Evolutionary conservation across 192 early-diverging fungal genomes (phyloP), one percentile per base, ranked within the genome.

Genomic region (Linnemannia exigua): DNA sequence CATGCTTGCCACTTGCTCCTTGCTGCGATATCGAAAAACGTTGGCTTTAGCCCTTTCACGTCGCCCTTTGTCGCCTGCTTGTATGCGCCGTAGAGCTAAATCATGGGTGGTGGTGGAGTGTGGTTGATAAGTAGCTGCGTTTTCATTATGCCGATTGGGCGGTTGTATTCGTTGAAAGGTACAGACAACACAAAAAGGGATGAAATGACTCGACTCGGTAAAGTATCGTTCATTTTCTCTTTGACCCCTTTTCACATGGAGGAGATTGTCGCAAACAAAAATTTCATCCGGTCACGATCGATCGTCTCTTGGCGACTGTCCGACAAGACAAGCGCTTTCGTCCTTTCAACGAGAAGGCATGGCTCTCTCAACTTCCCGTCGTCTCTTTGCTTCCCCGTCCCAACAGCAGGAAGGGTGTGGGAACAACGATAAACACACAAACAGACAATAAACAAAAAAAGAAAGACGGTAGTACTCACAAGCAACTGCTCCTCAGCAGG

Each of bases 1-100:
- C 84, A 86, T n/a, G 84, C 84, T 47, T 86, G 84, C 84, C 84
- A 86, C 48, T 86, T 86, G 79, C 84, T 86, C 66, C 84, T 50
- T 9, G 78, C 84, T 11, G 78, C 33, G 22, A 86, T 86, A 38
- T 86, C 84, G 46, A 80, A 86, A 70, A 86, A 77, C 0, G 84
- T 67, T n/a, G 84, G 84, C 51, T 86, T 86, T 3, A 67, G 17
- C 0, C 75, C 74, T 17, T 71, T 79, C 46, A 86, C 76, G 50
- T 86, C 75, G 35, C 84, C 78, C 37, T 80, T 76, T 33, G 75
- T 86, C 2, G 84, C 84, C 69, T 86, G 84, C 61, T 86, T 86
- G 70, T 77, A 86, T 46, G 84, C 84, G 36, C 84, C 84, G 37
- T 86, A 86, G 25, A 86, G 73, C 84, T 86, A 75, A n/a, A 41